Base-by-base conservation (phyloP, 352 stramenopile species). In the Phytopythium montanum region DNA sequence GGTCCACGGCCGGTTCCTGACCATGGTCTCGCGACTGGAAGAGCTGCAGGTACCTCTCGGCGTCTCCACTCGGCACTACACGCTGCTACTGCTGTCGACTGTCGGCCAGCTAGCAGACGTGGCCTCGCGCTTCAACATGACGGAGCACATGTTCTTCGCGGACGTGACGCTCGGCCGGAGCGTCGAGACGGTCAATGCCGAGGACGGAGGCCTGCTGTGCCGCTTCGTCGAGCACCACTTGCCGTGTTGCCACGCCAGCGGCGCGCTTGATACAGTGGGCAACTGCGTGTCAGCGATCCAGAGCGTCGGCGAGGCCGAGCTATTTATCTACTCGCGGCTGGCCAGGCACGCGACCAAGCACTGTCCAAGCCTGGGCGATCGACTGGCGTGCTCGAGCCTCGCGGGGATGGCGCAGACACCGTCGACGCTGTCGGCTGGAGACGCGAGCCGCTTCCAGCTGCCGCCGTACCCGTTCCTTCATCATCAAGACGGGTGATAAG, bases 61-160 rank as follows among this genome's bases (percentile, higher is more conserved):
- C 5, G 55, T 80, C 6, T 59, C 64, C 13, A 68, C 63, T 5
- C 50, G 56, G 39, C 57, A 68, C 9, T 83, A 80, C 53, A 66
- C 48, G 49, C 34, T 78, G 2, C 25, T 79, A 44, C 70, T 59
- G 36, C 59, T 83, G n/a, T 64, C 71, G 33, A 61, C 63, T 8
- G 72, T 70, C 60, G 56, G 60, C 16, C 54, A 64, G 6, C 56
- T 67, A 31, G 52, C 75, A 12, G 69, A 78, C 44, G 16, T 70
- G 3, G 69, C 71, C 5, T 46, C 71, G 26, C 71, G 55, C 33
- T 70, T 75, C 53, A 72, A 65, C n/a, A 55, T 83, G 54, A 70
- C 62, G 18, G 21, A 45, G 23, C 71, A 80, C 46, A 41, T 83
- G 57, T 77, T 83, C 51, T 59, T 64, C n/a, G 79, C 76, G n/a